These are phyloP conservation scores for Aureobasidium sp. DNA, from an alignment of 2,329 filamentous ascomycete genomes.

Conservation along the genomic window DNA sequence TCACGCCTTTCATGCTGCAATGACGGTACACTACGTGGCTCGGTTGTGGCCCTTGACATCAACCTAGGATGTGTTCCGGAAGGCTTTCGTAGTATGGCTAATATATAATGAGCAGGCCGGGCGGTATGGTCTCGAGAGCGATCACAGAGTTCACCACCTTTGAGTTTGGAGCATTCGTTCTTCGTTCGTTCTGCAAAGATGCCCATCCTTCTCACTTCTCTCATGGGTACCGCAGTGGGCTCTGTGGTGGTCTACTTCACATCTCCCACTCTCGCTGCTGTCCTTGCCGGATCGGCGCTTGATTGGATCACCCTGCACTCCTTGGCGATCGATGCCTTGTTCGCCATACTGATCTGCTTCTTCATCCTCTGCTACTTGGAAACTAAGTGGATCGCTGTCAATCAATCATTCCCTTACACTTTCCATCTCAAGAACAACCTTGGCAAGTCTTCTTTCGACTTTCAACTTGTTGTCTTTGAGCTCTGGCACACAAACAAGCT, in stretches of 20 bases:
- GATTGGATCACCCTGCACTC: constrained; percentile 10
- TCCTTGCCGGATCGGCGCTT: constrained; percentile 8
- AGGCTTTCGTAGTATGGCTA: neutral
- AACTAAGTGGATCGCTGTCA: constrained; percentile 16
- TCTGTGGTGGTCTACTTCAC: constrained; percentile 14
- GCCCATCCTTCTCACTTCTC: constrained; percentile 13
- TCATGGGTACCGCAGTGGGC: constrained; percentile 7
- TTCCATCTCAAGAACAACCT: constrained; percentile 17
- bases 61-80: neutral
- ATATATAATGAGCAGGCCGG: constrained; percentile 3
- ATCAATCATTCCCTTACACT: constrained; percentile 17
- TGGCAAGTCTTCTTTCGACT: constrained; percentile 8
- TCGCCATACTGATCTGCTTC: constrained; percentile 14
- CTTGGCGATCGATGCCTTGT: constrained; percentile 15
- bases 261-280: constrained; percentile 12
- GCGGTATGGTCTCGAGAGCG: neutral
- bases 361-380: constrained; percentile 17
- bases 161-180: constrained; percentile 9
- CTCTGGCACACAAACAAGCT: constrained; percentile 17
- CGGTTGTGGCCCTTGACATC: neutral
- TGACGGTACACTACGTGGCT: neutral
- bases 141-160: constrained; percentile 4
- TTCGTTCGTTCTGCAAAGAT: neutral
- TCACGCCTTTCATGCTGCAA: constrained; percentile 4
- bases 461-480: constrained; percentile 15